Conservation (phyloP, 2,329 filamentous ascomycete genomes). For the Botrytis medusae region DNA sequence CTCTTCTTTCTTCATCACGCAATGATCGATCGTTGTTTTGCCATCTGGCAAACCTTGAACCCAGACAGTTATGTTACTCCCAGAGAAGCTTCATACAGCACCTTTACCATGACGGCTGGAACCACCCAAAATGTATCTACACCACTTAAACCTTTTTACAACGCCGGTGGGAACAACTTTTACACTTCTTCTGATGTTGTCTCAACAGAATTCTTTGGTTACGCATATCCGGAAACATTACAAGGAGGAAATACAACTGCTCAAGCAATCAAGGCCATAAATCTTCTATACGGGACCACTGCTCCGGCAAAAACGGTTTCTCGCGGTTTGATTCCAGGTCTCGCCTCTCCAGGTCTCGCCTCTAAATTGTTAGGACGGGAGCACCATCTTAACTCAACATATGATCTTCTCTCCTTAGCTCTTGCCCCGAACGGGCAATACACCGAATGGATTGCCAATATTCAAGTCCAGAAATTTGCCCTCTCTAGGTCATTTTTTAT, state of each 20-base stretch:
- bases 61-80: constrained; percentile 39
- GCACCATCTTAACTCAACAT: constrained; percentile 13
- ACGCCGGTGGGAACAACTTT: constrained; percentile 47
- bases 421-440: constrained; percentile 26
- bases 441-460: constrained; percentile 66
- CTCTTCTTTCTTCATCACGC: constrained; percentile 53
- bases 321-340: neutral
- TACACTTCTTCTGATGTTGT: constrained; percentile 37
- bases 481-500: constrained; percentile 62
- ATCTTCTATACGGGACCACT: constrained; percentile 47
- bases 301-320: constrained; percentile 6
- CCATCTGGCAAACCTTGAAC: constrained; percentile 51
- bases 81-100: constrained; percentile 37
- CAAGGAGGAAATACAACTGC: constrained; percentile 56
- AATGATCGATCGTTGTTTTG: constrained; percentile 61
- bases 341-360: neutral
- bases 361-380: neutral
- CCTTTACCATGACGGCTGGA: constrained; percentile 37
- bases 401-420: neutral
- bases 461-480: constrained; percentile 60
- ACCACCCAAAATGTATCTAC: constrained; percentile 31
- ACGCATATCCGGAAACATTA: constrained; percentile 39
- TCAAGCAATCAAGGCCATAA: constrained; percentile 61
- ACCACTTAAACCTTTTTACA: constrained; percentile 42
- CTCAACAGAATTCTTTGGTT: constrained; percentile 32